A percentile compares a stretch with the other conserved stretches of the same genome.
Evolutionary conservation across 1,139 yeast genomes (phyloP).

Genomic region (Nadsonia commutata): DNA sequence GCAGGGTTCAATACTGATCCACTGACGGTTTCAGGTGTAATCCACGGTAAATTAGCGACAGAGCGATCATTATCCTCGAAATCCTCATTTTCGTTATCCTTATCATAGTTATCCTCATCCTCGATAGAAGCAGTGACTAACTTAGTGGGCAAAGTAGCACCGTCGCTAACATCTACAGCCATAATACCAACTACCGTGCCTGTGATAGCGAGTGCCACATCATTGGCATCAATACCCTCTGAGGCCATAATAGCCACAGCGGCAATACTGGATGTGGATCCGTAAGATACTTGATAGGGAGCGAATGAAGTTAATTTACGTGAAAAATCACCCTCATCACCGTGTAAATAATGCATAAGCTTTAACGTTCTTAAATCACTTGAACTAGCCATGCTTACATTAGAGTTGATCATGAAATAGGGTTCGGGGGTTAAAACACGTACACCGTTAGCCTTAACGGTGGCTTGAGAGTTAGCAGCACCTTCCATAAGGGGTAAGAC

Average conservation of each 20-base stretch:
- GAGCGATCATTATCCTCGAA: slow-evolving; percentile 4
- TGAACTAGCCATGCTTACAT: slow-evolving; percentile 10
- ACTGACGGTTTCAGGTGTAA: background rate
- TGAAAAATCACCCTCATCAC: slow-evolving; percentile 6
- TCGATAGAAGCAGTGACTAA: background rate
- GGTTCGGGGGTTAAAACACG: background rate
- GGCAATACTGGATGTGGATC: slow-evolving; percentile 8
- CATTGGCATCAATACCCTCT: slow-evolving; percentile 17
- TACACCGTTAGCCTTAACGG: slow-evolving; percentile 1
- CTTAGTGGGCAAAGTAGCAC: background rate
- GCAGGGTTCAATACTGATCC: slow-evolving; percentile 8
- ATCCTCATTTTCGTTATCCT: slow-evolving; percentile 6
- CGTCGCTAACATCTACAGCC: slow-evolving; percentile 9
- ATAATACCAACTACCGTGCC: slow-evolving; percentile 20
- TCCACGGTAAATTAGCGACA: slow-evolving; percentile 4
- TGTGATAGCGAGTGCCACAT: slow-evolving; percentile 15
- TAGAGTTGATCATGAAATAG: slow-evolving; percentile 7
- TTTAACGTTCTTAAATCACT: slow-evolving; percentile 23
- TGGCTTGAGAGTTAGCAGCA: background rate
- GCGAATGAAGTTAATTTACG: slow-evolving; percentile 18
- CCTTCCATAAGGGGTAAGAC: slow-evolving; percentile 7
- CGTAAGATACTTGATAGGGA: slow-evolving; percentile 17
- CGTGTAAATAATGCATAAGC: slow-evolving; percentile 22
- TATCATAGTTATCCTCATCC: background rate
- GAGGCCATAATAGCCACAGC: slow-evolving; percentile 18